Evolutionary conservation across 2,329 filamentous ascomycete species (phyloP).

Genomic region (Colletotrichum siamense): DNA sequence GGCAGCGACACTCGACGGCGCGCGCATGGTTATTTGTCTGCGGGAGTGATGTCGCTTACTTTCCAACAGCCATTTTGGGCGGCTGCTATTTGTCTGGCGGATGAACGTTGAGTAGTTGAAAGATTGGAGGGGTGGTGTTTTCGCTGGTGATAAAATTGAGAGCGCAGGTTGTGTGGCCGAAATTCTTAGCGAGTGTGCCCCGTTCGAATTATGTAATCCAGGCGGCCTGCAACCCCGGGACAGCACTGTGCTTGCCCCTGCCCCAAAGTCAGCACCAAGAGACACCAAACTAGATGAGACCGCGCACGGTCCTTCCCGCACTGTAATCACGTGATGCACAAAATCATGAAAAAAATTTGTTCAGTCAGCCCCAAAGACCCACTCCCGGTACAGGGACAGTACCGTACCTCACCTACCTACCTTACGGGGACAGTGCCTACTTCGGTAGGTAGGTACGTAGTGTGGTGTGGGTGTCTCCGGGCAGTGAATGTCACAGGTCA

Average conservation of each 20-base stretch:
- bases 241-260: neutral
- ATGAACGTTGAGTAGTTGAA: slow-evolving; percentile 49
- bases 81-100: slow-evolving; percentile 52
- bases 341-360: neutral
- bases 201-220: slow-evolving; percentile 18
- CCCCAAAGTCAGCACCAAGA: neutral
- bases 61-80: slow-evolving; percentile 65
- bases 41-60: slow-evolving; percentile 45
- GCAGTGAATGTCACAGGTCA: neutral
- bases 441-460: neutral
- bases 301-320: neutral
- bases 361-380: neutral
- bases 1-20: neutral
- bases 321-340: slow-evolving; percentile 1
- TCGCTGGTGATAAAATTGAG: slow-evolving; percentile 34
- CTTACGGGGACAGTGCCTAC: too few species aligned
- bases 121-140: slow-evolving; percentile 43
- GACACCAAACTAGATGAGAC: neutral
- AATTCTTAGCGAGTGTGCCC: slow-evolving; percentile 28
- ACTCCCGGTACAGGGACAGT: neutral
- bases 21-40: neutral
- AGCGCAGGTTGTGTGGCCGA: slow-evolving; percentile 28
- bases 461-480: too few species aligned
- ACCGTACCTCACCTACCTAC: too few species aligned
- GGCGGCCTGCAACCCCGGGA: neutral